A percentile compares a stretch with the other conserved stretches of the same genome.
Evolutionary conservation across 148 eudicot genomes (phyloP).

Genomic region (Amaranthus cruentus): DNA sequence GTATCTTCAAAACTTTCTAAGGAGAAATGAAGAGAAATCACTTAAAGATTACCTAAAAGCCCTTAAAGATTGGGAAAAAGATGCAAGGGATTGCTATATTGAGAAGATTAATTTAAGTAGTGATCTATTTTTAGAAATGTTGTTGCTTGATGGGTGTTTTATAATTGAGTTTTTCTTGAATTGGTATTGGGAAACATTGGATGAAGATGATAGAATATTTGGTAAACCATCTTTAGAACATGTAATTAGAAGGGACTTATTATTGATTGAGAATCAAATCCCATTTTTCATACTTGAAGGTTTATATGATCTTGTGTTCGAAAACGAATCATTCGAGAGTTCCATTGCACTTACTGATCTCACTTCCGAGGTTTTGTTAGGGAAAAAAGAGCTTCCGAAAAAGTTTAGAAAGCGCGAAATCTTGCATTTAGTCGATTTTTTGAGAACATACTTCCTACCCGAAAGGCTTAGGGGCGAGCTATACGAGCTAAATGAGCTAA

Average conservation of each 20-base stretch:
- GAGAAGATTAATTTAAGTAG: constrained; percentile 22
- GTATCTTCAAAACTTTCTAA: constrained; percentile 24
- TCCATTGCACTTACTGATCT: constrained; percentile 16
- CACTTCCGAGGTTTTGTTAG: constrained; percentile 24
- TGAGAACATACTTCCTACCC: constrained; percentile 28
- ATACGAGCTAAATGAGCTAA: not conserved
- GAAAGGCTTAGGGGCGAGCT: constrained; percentile 1
- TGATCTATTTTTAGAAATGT: constrained; percentile 25
- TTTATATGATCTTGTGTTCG: constrained; percentile 24
- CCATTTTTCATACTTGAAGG: constrained; percentile 27
- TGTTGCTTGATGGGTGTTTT: constrained; percentile 31
- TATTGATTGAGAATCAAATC: constrained; percentile 32
- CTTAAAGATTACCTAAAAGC: constrained; percentile 25
- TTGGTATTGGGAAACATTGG: constrained; percentile 27
- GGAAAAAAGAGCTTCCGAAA: constrained; percentile 9
- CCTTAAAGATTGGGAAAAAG: constrained; percentile 26
- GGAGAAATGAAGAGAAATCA: constrained; percentile 25
- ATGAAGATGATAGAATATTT: constrained; percentile 30
- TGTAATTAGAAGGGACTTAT: constrained; percentile 28
- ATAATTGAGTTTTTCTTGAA: constrained; percentile 34
- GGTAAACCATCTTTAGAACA: constrained; percentile 34
- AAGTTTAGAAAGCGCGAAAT: constrained; percentile 9
- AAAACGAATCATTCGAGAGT: constrained; percentile 7
- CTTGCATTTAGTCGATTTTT: constrained; percentile 32
- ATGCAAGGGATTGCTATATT: constrained; percentile 28